Evolutionary conservation across 139 green algal species (phyloP).

Genomic region (Desmodesmus armatus): DNA sequence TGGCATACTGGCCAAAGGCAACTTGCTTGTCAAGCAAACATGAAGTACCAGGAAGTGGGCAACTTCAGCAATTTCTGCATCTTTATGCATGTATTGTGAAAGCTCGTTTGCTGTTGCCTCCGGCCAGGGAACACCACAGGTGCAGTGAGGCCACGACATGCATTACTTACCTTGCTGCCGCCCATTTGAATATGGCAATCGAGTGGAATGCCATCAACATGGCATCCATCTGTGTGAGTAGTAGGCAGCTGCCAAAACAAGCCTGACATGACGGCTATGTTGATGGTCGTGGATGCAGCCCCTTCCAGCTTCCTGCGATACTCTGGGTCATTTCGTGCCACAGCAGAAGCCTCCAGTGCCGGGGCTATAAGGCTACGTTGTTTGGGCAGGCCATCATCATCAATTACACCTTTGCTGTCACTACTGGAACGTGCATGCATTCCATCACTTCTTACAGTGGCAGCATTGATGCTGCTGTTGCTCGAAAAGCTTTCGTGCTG

Average conservation of each 20-base stretch:
- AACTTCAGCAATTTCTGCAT: neutral
- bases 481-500: too few relatives aligned
- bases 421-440: too few relatives aligned
- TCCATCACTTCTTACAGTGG: too few relatives aligned
- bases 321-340: too few relatives aligned
- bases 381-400: too few relatives aligned
- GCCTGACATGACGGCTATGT: neutral
- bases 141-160: neutral
- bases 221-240: neutral
- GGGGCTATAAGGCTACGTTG: too few relatives aligned
- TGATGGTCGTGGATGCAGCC: neutral
- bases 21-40: neutral
- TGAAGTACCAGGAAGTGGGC: neutral
- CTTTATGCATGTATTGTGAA: neutral
- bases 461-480: too few relatives aligned
- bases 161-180: neutral
- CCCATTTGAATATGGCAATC: neutral
- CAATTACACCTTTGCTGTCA: too few relatives aligned
- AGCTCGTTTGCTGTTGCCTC: too few relatives aligned
- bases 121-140: too few relatives aligned
- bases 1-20: neutral
- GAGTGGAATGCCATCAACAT: conserved; percentile 16
- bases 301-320: neutral
- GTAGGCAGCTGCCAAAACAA: neutral
- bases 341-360: too few relatives aligned